Evolutionary conservation across 23 red algal genomes (phyloP), one percentile per base, ranked within the genome.

Genomic region (Gracilaria caudata): DNA sequence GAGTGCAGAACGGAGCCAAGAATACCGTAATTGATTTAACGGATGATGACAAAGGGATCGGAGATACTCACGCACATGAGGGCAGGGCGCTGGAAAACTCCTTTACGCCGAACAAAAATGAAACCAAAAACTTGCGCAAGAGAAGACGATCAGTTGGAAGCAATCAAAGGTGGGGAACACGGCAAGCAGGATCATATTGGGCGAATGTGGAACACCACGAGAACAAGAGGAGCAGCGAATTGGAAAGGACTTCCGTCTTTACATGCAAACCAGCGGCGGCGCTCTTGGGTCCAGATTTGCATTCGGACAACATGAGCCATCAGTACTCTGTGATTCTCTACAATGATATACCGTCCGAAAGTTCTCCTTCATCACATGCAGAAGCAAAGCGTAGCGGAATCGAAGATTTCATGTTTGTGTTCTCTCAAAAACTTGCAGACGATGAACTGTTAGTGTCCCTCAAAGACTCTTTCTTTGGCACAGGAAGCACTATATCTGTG

Each of bases 321-420:
- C 53, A 77, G 55, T 89, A 89, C 73, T 77, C 59, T 19, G 54
- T 89, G 23, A 45, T 79, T 65, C 59, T 78, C 25, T 65, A 44
- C 28, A 72, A 78, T 44, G 33, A 57, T 68, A 46, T 84, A 29
- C 64, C 60, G 9, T 51, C 44, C 7, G 33, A 37, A 0, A 21
- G 43, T 55, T 23, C 25, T 24, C 11, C 32, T 30, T 56, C 54
- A 30, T 60, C 41, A 30, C 10, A 37, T 21, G 65, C 26, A 71
- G 24, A 33, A 54, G 24, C 38, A 44, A 40, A 57, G 21, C 55
- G 68, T 41, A 20, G 32, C 30, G 87, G 87, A 6, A 43, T 91
- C 44, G 78, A 82, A 57, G 87, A 91, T 47, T 82, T 91, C 65
- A 28, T 91, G 12, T 75, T 91, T 41, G 37, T 91, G 3, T 82